A percentile compares a stretch with the other conserved stretches of the same genome.
Evolutionary conservation across 805 yeast genomes (phyloP).

Genomic region (Nakazawaea holstii): DNA sequence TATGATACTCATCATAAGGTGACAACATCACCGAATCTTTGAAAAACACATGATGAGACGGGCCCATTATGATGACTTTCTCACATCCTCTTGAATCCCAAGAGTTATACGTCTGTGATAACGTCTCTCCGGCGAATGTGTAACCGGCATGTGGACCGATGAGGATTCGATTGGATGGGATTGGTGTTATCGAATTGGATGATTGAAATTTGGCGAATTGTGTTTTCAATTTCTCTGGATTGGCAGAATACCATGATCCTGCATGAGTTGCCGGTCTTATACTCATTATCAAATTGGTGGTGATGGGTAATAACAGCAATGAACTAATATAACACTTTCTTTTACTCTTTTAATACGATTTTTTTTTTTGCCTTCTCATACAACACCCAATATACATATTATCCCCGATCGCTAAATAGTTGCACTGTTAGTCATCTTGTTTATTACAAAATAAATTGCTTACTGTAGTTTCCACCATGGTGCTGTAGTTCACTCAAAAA

Average conservation of each 20-base stretch:
- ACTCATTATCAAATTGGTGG: background rate
- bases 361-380: too few species aligned
- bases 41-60: slow-evolving; percentile 87
- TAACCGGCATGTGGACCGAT: slow-evolving; percentile 90
- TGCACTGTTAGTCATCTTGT: too few species aligned
- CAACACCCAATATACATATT: too few species aligned
- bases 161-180: slow-evolving; percentile 41
- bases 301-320: too few species aligned
- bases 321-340: too few species aligned
- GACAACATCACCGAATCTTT: slow-evolving; percentile 52
- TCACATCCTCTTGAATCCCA: slow-evolving; percentile 56
- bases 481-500: too few species aligned
- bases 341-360: too few species aligned
- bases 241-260: slow-evolving; percentile 80
- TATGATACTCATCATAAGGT: slow-evolving; percentile 50
- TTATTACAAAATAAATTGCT: too few species aligned
- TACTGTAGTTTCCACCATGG: too few species aligned
- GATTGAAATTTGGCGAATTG: slow-evolving; percentile 48
- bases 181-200: slow-evolving; percentile 24
- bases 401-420: too few species aligned
- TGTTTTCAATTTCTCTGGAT: slow-evolving; percentile 32
- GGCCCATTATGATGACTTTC: slow-evolving; percentile 80
- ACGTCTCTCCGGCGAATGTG: slow-evolving; percentile 68
- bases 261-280: slow-evolving; percentile 71
- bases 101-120: slow-evolving; percentile 71